Conservation (phyloP, 169 alveolate genomes). For the Eimeria falciformis region DNA sequence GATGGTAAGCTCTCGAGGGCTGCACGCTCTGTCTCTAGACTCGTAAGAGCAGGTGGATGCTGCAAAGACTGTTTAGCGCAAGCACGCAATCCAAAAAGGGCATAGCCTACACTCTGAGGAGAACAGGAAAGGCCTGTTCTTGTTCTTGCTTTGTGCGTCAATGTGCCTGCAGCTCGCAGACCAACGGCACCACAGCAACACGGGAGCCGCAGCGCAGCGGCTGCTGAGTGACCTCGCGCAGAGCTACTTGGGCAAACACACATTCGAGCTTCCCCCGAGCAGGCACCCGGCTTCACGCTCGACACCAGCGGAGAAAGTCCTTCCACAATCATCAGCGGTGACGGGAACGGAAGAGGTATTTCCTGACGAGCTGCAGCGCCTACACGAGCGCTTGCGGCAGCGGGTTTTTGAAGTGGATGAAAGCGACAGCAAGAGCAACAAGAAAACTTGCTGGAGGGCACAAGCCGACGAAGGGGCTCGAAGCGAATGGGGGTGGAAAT, state of each 20-base stretch:
- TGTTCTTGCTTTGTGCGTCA: neutral
- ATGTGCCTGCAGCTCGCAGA: constrained; percentile 79
- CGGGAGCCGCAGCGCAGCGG: constrained; percentile 86
- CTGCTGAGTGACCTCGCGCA: constrained; percentile 86
- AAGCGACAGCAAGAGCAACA: neutral
- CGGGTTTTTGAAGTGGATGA: neutral
- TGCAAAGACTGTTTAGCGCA: no score
- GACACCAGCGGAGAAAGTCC: neutral
- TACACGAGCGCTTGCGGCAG: neutral
- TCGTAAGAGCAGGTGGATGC: no score
- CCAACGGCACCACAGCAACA: constrained; percentile 79
- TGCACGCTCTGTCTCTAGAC: no score
- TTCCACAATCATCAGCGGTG: no score
- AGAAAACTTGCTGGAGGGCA: neutral
- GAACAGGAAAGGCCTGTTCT: no score
- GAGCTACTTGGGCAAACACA: constrained; percentile 85
- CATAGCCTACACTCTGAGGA: no score
- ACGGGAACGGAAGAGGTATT: neutral
- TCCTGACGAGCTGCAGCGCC: neutral
- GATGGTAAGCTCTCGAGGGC: constrained; percentile 68
- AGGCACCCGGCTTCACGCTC: constrained; percentile 10
- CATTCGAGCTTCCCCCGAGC: constrained; percentile 85
- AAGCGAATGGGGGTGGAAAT: neutral
- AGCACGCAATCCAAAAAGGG: no score
- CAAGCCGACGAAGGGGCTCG: neutral